phyloP scores from a whole-genome alignment of 345 rosid species.

The Sonneratia alba region DNA sequence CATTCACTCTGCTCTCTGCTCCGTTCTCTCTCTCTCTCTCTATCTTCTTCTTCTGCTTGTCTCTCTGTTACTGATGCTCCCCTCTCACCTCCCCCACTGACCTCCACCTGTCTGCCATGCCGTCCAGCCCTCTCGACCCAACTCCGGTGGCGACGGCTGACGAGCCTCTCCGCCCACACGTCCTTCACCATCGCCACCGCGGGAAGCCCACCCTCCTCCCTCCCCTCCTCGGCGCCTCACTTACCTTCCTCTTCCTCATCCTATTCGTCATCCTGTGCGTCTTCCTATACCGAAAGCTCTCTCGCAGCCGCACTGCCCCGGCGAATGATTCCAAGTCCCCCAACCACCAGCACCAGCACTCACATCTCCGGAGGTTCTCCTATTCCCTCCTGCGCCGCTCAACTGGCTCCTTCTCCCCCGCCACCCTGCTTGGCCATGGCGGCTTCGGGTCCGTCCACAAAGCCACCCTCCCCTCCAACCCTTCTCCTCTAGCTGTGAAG shows the following conservation, averaged over 20 bases:
- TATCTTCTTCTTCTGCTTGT: too few relatives aligned
- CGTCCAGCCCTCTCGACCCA: slow-evolving; percentile 11
- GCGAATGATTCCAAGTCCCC: slow-evolving; percentile 23
- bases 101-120: slow-evolving; percentile 1
- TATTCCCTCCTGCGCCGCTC: slow-evolving; percentile 70
- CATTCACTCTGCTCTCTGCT: background rate
- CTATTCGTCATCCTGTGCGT: slow-evolving; percentile 25
- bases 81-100: background rate
- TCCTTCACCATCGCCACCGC: background rate
- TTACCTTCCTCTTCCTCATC: slow-evolving; percentile 27
- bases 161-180: slow-evolving; percentile 14
- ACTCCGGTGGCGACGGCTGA: background rate
- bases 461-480: background rate
- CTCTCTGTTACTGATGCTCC: background rate
- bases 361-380: slow-evolving; percentile 45
- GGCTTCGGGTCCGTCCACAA: slow-evolving; percentile 76
- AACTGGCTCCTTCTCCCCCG: slow-evolving; percentile 59
- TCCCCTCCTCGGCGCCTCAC: slow-evolving; percentile 20
- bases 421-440: slow-evolving; percentile 85
- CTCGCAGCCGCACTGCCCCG: slow-evolving; percentile 70
- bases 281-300: slow-evolving; percentile 60
- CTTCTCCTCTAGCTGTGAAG: slow-evolving; percentile 50
- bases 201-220: background rate
- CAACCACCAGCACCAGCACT: background rate
- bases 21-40: background rate